Evolutionary conservation across 31 red algal species (phyloP), one percentile per base, ranked within the genome.

Genomic region (Odonthalia washingtoniensis): DNA sequence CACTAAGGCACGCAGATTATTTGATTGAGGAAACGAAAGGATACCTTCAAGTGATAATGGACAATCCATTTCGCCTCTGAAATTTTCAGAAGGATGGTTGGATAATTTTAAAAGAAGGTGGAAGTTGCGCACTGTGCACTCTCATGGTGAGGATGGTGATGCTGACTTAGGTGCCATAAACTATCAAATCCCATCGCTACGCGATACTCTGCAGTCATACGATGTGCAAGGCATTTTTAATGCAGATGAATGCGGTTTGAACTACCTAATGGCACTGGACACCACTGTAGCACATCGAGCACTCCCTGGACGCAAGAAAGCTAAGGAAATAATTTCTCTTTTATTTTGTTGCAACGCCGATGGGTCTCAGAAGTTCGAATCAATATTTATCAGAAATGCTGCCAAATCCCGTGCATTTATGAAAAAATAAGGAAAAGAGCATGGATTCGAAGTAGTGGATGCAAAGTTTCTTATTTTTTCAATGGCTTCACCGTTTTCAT

Each of bases 211-310:
- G 1, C 0, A 1, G 2, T 0, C 17, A 32, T 86, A 63, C 18
- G 12, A 0, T 63, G 0, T 17, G 0, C 1, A 63, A 26, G 70
- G 77, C 31, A 16, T 72, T 1, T 86, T 33, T 17, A 74, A 86
- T 65, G 83, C 83, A 1, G 83, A 86, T 28, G 70, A 77, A 39
- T 86, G 37, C 66, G 42, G 69, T 6, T n/a, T 77, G 0, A 43
- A 43, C 6, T 86, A 76, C 27, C 1, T 69, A 0, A 41, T 75
- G 45, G 39, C 83, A 64, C 69, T 57, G 6, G 70, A 86, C 5
- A 5, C 2, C 3, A 86, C 69, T 0, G 46, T 86, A 1, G 83
- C 17, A 0, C 12, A 1, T 4, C 45, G 64, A 35, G 1, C 30
- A 30, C 67, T 75, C 1, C 37, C 68, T 6, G 82, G 67, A 6